phyloP scores from a whole-genome alignment of 2,329 filamentous ascomycete species.

The Mycosphaerelloides madeirae region DNA sequence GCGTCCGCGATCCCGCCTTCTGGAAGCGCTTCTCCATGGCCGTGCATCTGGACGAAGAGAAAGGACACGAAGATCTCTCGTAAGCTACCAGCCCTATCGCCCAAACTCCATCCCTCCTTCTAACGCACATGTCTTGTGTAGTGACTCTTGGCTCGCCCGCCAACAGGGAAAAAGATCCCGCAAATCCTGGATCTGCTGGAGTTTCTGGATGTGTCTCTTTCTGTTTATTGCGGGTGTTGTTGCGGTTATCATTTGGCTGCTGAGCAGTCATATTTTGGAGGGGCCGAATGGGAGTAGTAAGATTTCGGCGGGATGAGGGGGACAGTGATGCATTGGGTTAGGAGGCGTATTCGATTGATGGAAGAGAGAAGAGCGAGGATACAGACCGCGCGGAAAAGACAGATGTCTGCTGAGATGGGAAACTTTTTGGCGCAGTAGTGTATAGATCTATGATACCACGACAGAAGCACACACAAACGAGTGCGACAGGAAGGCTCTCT shows the following conservation, averaged over 20 bases:
- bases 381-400: no score
- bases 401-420: no score
- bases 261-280: slow-evolving; percentile 16
- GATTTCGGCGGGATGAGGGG: background rate
- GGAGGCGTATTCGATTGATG: background rate
- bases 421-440: background rate
- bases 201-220: slow-evolving; percentile 45
- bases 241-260: slow-evolving; percentile 43
- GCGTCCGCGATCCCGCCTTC: slow-evolving; percentile 54
- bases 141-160: slow-evolving; percentile 51
- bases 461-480: background rate
- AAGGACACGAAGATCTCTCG: slow-evolving; percentile 33
- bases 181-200: slow-evolving; percentile 46
- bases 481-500: no score
- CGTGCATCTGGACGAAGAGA: slow-evolving; percentile 52
- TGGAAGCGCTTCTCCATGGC: slow-evolving; percentile 58
- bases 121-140: slow-evolving; percentile 26
- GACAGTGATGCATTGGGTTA: slow-evolving; percentile 3
- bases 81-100: slow-evolving; percentile 27
- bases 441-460: slow-evolving; percentile 8
- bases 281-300: slow-evolving; percentile 4
- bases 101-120: background rate
- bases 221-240: slow-evolving; percentile 43
- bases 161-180: slow-evolving; percentile 47
- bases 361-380: no score